Percentiles rank a stretch among this genome's conserved stretches.
These are phyloP conservation scores for Nakazawaea populi DNA, from an alignment of 805 yeast genomes.

Conservation along the genomic window DNA sequence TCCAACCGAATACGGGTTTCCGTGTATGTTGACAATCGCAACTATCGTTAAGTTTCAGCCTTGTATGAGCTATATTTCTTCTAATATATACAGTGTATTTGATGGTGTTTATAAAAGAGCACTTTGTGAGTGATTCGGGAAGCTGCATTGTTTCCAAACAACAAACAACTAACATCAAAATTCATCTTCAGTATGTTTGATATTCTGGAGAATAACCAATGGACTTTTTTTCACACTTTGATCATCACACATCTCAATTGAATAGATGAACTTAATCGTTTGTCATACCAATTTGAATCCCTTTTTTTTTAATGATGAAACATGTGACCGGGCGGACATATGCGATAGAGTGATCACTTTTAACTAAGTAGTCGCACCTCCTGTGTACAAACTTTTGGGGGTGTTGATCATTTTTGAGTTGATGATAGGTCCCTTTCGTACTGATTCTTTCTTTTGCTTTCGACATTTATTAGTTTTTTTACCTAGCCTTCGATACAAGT, in stretches of 20 bases:
- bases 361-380: slow-evolving; percentile 38
- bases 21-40: slow-evolving; percentile 45
- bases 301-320: slow-evolving; percentile 10
- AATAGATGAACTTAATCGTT: no score
- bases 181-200: no score
- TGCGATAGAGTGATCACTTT: slow-evolving; percentile 25
- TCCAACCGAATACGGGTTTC: slow-evolving; percentile 43
- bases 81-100: not conserved
- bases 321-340: slow-evolving; percentile 51
- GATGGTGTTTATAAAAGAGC: not conserved
- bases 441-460: slow-evolving; percentile 14
- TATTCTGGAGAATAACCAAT: no score
- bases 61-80: slow-evolving; percentile 39
- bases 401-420: slow-evolving; percentile 37
- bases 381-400: slow-evolving; percentile 46
- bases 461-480: no score
- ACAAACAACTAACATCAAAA: no score
- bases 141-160: no score
- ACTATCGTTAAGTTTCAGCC: slow-evolving; percentile 57
- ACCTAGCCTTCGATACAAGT: no score
- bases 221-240: no score
- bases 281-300: no score
- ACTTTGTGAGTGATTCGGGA: no score
- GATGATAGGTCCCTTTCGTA: slow-evolving; percentile 40
- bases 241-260: no score